Base-by-base conservation (phyloP, 768 basidiomycete genomes). In the Amanita phalloides region DNA sequence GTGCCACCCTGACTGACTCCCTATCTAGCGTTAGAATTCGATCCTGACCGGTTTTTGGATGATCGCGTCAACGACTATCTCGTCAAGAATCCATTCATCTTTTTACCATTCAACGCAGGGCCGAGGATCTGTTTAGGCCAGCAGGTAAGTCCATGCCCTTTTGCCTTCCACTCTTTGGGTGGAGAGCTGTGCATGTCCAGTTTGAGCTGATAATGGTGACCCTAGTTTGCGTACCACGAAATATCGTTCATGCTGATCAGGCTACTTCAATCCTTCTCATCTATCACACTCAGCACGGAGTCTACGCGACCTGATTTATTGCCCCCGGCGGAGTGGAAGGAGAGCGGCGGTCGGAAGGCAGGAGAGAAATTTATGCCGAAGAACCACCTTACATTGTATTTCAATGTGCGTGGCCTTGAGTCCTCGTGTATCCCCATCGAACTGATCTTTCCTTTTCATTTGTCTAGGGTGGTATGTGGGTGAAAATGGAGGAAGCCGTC, bases 21-120 rank as follows among this genome's bases (percentile, higher is more conserved):
- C 1, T 17, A 42, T 30, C 38, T 54, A 83, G 83, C 83, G 3
- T 70, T 78, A 44, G 73, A 78, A 59, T 86, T 85, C 51, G 84
- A 87, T 58, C 84, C 84, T 0, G 82, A 84, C 54, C 76, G 84
- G 3, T 86, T 82, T 70, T 67, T 86, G 41, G 84, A 85, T 59
- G 70, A 78, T 8, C 70, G 84, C 8, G 62, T 84, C 32, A 72
- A 78, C 55, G 78, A 76, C 57, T 82, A 84, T 52, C 69, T 86
- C 26, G 67, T 75, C 26, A 72, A 76, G 35, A 82, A 84, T 56
- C 75, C 81, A 0, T 84, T 81, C 66, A 82, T 84, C 53, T 88
- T 87, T 67, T 70, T 85, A 3, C 81, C 80, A 13, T 82, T 82
- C 68, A 81, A 80, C 52, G 78, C 74, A 2, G 75, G 75, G 13